Conservation (phyloP, 805 yeast genomes). For the Teunomyces stri region DNA sequence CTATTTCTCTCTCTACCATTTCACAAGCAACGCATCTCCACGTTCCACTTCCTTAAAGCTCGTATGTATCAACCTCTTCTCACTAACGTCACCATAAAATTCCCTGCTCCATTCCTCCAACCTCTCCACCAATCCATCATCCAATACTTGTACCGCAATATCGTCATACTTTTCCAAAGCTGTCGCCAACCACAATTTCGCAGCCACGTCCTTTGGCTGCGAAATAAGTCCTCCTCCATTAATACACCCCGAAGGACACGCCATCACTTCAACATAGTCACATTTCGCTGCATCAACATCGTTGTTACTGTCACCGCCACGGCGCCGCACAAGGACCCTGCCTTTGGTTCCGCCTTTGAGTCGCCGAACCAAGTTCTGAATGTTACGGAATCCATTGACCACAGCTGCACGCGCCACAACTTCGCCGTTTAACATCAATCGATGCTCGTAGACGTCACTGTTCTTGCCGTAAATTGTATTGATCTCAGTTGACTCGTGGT, state of each 20-base stretch:
- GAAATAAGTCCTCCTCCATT: conserved; percentile 94
- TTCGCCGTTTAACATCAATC: conserved; percentile 43
- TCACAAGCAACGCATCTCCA: conserved; percentile 48
- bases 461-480: conserved; percentile 63
- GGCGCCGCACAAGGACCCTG: conserved; percentile 3
- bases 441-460: conserved; percentile 69
- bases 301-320: not conserved
- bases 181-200: conserved; percentile 45
- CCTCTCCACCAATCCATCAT: conserved; percentile 12
- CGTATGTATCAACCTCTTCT: conserved; percentile 42
- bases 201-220: conserved; percentile 36
- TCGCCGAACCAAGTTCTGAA: conserved; percentile 88
- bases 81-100: conserved; percentile 29
- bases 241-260: conserved; percentile 96
- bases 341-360: conserved; percentile 44
- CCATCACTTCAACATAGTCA: conserved; percentile 93
- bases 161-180: conserved; percentile 33
- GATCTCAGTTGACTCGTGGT: conserved; percentile 23
- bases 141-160: conserved; percentile 25
- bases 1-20: conserved; percentile 35
- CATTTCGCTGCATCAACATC: conserved; percentile 59
- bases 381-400: conserved; percentile 90
- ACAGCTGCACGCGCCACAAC: conserved; percentile 54
- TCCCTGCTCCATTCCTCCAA: conserved; percentile 31
- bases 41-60: conserved; percentile 52